Base-by-base conservation (phyloP, 2,329 filamentous ascomycete species). In the Fusarium sp. region DNA sequence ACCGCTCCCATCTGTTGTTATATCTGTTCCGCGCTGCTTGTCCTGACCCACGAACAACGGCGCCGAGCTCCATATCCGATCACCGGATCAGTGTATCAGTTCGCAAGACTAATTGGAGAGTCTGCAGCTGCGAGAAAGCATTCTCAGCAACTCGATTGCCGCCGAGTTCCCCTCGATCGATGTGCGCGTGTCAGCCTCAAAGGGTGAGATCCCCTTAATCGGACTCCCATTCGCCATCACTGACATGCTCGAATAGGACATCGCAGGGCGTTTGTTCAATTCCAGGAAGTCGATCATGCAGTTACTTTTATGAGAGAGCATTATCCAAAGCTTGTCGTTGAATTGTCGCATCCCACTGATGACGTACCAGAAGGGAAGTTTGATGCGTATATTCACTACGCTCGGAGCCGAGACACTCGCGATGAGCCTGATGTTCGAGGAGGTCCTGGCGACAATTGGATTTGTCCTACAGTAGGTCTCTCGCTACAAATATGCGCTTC, bases 221-320 rank as follows among this genome's bases (percentile, higher is more conserved):
- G 20, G 31, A 31, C 11, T n/a, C 10, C 13, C n/a, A 8, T 34
- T 44, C 3, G 34, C 16, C 6, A 33, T 38, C 8, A 56, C 71
- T 73, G 66, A 76, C 59, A 40, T n/a, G 10, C 2, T 9, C 9
- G 16, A n/a, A n/a, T 34, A 83, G 82, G 80, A 18, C 73, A 77
- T 61, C 76, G 77, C 34, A 77, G 81, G 49, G 79, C 82, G 18
- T 83, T 83, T 73, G 77, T 84, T 34, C 76, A 83, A 68, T 80
- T 84, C 67, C 72, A 79, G 63, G 67, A 79, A 65, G 64, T 82
- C 51, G 76, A 81, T 55, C 72, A 83, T 67, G 77, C 83, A 58
- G 61, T 79, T 61, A 63, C 77, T 58, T 82, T 85, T 73, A 75
- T 84, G 66, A 80, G 81, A 72, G 76, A 78, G 66, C 77, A 83